Base-by-base conservation (phyloP, 2,329 filamentous ascomycete species). In the Sporothrix luriei region DNA sequence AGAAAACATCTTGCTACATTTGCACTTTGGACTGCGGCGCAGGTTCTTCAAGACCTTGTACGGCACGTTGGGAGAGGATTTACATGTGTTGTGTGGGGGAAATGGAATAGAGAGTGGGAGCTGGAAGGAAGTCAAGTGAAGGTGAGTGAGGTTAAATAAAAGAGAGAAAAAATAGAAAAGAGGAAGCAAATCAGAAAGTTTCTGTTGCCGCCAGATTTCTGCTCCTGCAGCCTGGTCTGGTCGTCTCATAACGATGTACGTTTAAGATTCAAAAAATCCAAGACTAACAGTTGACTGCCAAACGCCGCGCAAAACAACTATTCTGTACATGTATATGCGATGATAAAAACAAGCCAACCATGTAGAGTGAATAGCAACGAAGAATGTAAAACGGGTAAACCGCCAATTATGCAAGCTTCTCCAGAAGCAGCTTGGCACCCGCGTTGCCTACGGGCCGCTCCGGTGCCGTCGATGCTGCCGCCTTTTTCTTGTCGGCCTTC, bases 381-480 rank as follows among this genome's bases (percentile, higher is more conserved):
- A 49, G 55, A 62, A 62, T 2, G 21, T 19, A 4, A 62, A 62
- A 43, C 7, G 26, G 10, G 29, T 40, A 24, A n/a, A n/a, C 19
- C 14, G 43, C 26, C 2, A 14, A 19, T 33, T 55, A 73, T 46
- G 76, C 81, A 72, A 90, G 76, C 79, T 85, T 88, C 77, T 85
- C 84, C 70, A 91, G 78, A 73, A 91, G 78, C 71, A 91, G 78
- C 77, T 82, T 85, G 69, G 87, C 84, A 3, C 89, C 89, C 74
- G 82, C 84, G 78, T 90, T 91, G 14, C 88, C 88, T 4, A 85
- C 80, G 9, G 82, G 77, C 71, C 76, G 78, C 70, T 81, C 78
- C 72, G 78, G 77, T 74, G 65, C 65, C 38, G 66, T 51, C 9
- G 33, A 33, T 33, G 33, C 33, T 0, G 66, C 62, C 6, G 66